A percentile compares a stretch with the other conserved stretches of the same genome.
These are phyloP conservation scores for Colletotrichum falcatum DNA, from an alignment of 2,329 filamentous ascomycete genomes.

Conservation along the genomic window DNA sequence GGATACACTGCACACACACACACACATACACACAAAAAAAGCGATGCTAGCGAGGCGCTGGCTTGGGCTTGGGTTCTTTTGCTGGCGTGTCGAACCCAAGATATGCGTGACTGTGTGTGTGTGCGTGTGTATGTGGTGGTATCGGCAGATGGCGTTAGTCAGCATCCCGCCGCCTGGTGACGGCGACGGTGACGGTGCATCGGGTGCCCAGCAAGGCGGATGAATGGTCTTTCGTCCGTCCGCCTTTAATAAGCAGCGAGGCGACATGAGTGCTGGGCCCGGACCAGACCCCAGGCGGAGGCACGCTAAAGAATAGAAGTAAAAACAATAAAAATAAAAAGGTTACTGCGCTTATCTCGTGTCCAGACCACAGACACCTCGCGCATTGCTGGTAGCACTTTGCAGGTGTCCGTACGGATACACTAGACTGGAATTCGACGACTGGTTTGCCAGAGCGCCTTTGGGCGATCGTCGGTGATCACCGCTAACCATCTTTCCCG, in stretches of 20 bases:
- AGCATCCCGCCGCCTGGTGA: not conserved
- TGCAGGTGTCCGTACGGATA: too few species aligned
- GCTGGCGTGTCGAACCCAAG: not conserved
- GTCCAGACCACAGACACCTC: conserved; percentile 1
- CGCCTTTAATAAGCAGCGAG: not conserved
- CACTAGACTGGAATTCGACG: conserved; percentile 9
- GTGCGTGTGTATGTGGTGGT: too few species aligned
- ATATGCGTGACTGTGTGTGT: not conserved
- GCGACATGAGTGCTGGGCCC: not conserved
- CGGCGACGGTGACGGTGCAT: not conserved
- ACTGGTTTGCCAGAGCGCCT: conserved; percentile 20
- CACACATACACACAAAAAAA: too few species aligned
- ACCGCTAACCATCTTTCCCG: conserved; percentile 29
- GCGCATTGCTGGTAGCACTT: not conserved
- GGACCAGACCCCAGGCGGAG: not conserved
- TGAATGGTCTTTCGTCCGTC: too few species aligned
- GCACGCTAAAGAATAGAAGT: too few species aligned
- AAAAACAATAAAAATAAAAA: too few species aligned
- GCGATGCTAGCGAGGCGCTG: conserved; percentile 28
- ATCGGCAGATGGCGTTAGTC: not conserved
- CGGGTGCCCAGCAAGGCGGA: not conserved
- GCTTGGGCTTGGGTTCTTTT: conserved; percentile 24
- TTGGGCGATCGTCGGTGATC: conserved; percentile 16
- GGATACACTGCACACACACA: too few species aligned
- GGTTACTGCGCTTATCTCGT: not conserved